Conservation (phyloP, 75 land plant species). For the Pinus taeda region DNA sequence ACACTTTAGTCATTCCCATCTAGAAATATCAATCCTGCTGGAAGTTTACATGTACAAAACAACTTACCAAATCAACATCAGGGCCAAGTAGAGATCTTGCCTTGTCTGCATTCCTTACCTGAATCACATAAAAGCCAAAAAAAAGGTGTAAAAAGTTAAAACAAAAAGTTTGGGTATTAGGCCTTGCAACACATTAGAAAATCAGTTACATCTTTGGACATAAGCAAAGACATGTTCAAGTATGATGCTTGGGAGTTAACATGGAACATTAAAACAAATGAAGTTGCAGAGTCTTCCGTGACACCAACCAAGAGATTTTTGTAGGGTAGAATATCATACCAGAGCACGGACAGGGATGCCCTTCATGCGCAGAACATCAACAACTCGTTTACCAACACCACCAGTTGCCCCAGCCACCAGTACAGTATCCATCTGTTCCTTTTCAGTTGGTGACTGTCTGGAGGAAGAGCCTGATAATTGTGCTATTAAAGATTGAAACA, state of each 20-base stretch:
- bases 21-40: background rate
- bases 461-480: constrained; percentile 51
- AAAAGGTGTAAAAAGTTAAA: background rate
- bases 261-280: background rate
- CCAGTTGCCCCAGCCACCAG: constrained; percentile 97
- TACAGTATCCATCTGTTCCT: constrained; percentile 53
- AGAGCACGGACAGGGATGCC: constrained; percentile 77
- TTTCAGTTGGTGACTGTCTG: constrained; percentile 26
- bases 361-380: constrained; percentile 67
- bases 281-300: background rate
- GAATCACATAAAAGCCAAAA: constrained; percentile 2
- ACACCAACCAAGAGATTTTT: too few relatives aligned
- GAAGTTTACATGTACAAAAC: background rate
- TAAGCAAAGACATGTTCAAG: background rate
- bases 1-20: background rate
- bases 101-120: constrained; percentile 94
- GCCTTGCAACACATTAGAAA: background rate
- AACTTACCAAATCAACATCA: constrained; percentile 81
- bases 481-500: constrained; percentile 49
- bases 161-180: background rate
- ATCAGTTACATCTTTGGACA: background rate
- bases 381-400: constrained; percentile 97
- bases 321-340: constrained; percentile 31
- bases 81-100: constrained; percentile 79
- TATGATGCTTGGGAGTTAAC: background rate